phyloP scores from a whole-genome alignment of 1,284 basidiomycete species.

The Porogramme epimiltina region DNA sequence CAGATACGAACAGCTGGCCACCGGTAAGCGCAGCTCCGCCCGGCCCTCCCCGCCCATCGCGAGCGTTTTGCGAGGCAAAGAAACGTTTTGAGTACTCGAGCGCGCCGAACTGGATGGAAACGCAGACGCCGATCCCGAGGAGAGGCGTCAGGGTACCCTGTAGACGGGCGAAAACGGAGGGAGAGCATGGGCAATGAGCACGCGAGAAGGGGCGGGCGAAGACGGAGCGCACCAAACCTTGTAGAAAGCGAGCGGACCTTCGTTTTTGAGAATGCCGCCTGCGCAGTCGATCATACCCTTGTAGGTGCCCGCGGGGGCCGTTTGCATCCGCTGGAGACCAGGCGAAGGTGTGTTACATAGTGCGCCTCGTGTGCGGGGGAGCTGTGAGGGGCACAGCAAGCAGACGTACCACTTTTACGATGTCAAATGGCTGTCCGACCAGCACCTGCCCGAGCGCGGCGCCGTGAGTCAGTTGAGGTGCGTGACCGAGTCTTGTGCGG shows the following conservation, averaged over 20 bases:
- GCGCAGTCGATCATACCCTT: slow-evolving; percentile 89
- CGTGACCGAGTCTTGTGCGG: not conserved
- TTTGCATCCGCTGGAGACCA: slow-evolving; percentile 81
- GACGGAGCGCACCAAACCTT: slow-evolving; percentile 58
- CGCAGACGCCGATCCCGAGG: slow-evolving; percentile 92
- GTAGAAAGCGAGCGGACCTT: slow-evolving; percentile 95
- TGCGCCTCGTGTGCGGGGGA: not conserved
- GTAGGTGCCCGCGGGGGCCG: slow-evolving; percentile 89
- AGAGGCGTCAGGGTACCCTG: slow-evolving; percentile 93
- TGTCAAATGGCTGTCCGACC: slow-evolving; percentile 95
- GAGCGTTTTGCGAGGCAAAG: slow-evolving; percentile 66
- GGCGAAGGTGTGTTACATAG: slow-evolving; percentile 13
- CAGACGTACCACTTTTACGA: slow-evolving; percentile 85
- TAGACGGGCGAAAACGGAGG: not conserved
- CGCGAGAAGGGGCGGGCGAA: slow-evolving; percentile 1
- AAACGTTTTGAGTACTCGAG: slow-evolving; percentile 89
- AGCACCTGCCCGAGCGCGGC: slow-evolving; percentile 56
- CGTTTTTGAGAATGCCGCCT: slow-evolving; percentile 83
- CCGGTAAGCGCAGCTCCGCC: slow-evolving; percentile 59
- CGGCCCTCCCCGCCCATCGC: slow-evolving; percentile 56
- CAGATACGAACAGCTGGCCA: slow-evolving; percentile 76
- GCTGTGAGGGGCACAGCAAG: not conserved
- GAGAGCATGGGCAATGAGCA: slow-evolving; percentile 4
- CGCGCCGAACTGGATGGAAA: slow-evolving; percentile 95
- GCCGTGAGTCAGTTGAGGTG: slow-evolving; percentile 2